phyloP scores from a whole-genome alignment of 2,329 filamentous ascomycete species.

The Venturiaceae sp. region DNA sequence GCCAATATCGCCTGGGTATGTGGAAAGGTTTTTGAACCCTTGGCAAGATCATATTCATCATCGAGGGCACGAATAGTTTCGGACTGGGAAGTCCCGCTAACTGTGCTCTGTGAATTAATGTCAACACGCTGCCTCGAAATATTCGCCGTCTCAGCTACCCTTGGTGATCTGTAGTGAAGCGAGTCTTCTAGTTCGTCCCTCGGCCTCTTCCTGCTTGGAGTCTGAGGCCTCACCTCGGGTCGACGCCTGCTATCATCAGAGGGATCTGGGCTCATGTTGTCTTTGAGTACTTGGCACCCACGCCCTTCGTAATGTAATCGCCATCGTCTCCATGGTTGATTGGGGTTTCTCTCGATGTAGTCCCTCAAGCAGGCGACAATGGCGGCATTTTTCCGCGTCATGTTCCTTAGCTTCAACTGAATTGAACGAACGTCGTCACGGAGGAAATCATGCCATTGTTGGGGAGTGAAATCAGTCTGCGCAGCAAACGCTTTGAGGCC shows the following conservation, averaged over 20 bases:
- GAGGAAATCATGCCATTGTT: neutral
- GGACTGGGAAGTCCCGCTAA: neutral
- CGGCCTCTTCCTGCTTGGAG: neutral
- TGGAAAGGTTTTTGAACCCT: neutral
- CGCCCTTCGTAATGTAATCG: neutral
- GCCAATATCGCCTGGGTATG: slow-evolving; percentile 3
- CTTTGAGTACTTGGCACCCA: neutral
- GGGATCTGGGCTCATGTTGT: neutral
- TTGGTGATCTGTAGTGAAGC: neutral
- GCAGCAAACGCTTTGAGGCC: neutral
- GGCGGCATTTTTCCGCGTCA: neutral
- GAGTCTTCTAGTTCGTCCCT: neutral
- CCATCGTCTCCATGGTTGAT: neutral
- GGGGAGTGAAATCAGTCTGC: neutral
- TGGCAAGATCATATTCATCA: neutral
- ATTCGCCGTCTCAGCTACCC: neutral
- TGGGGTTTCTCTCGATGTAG: neutral
- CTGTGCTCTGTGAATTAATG: neutral
- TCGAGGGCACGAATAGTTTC: neutral
- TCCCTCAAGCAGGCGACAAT: neutral
- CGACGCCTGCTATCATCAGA: neutral
- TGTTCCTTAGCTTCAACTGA: neutral
- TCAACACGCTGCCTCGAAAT: slow-evolving; percentile 1
- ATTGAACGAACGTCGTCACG: neutral
- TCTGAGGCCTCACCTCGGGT: neutral